phyloP scores from a whole-genome alignment of 1,139 yeast species.

The Magnusiomyces suaveolens region DNA sequence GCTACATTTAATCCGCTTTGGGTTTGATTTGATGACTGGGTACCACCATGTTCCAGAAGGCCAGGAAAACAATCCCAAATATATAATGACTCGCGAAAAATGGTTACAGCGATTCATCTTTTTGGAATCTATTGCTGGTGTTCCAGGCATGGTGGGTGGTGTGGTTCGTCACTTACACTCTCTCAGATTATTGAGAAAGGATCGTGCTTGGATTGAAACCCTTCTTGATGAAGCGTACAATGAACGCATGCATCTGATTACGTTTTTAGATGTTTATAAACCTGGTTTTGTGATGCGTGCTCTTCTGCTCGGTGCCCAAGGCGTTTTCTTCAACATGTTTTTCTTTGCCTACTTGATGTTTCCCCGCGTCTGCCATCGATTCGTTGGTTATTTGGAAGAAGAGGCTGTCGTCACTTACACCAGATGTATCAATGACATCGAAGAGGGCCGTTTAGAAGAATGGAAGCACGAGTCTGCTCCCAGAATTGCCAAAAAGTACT shows the following conservation, averaged over 20 bases:
- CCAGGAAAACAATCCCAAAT: slow-evolving; percentile 38
- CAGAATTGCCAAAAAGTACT: slow-evolving; percentile 52
- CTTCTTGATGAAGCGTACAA: slow-evolving; percentile 67
- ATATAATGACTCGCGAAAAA: slow-evolving; percentile 50
- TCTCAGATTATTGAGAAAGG: slow-evolving; percentile 49
- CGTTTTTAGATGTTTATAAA: slow-evolving; percentile 54
- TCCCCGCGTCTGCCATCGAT: slow-evolving; percentile 62
- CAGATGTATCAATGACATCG: slow-evolving; percentile 47
- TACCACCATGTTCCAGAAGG: slow-evolving; percentile 43
- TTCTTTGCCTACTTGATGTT: slow-evolving; percentile 49
- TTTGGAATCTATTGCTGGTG: slow-evolving; percentile 65
- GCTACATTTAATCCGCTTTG: slow-evolving; percentile 38
- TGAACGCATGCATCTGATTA: slow-evolving; percentile 66
- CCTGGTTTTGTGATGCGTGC: slow-evolving; percentile 52
- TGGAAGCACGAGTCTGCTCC: slow-evolving; percentile 34
- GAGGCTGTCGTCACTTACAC: slow-evolving; percentile 68
- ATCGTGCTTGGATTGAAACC: slow-evolving; percentile 69
- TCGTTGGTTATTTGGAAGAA: slow-evolving; percentile 70
- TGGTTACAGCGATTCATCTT: slow-evolving; percentile 61
- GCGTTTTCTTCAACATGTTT: slow-evolving; percentile 58
- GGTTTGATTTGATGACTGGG: slow-evolving; percentile 57
- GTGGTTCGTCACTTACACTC: slow-evolving; percentile 57
- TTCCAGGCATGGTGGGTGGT: slow-evolving; percentile 70
- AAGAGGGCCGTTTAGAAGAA: slow-evolving; percentile 42
- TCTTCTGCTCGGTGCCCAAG: slow-evolving; percentile 56